Conservation (phyloP, 1,139 yeast genomes). For the Candida neerlandica region DNA sequence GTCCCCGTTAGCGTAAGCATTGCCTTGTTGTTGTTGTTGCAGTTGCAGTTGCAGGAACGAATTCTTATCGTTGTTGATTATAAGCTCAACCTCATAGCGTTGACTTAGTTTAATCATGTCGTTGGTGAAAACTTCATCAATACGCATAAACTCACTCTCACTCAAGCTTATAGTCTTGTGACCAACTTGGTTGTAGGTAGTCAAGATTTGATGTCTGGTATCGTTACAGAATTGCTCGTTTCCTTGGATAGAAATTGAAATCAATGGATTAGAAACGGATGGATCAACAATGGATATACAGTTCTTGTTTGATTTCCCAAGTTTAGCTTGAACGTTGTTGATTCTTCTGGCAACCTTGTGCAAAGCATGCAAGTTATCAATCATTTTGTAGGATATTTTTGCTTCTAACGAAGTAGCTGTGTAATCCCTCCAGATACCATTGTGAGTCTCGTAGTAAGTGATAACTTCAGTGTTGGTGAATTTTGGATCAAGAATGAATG, state of each 20-base stretch:
- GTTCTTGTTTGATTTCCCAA: constrained; percentile 17
- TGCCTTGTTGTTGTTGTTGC: neutral
- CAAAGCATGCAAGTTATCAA: constrained; percentile 31
- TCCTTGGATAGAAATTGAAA: constrained; percentile 38
- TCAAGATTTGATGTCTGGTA: constrained; percentile 31
- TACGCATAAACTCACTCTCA: constrained; percentile 24
- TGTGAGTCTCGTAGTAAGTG: constrained; percentile 32
- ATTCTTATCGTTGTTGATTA: constrained; percentile 36
- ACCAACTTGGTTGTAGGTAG: constrained; percentile 37
- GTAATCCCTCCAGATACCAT: constrained; percentile 37
- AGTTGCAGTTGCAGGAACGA: neutral
- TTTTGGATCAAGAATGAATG: constrained; percentile 35
- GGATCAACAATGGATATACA: constrained; percentile 32
- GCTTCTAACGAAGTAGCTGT: constrained; percentile 6
- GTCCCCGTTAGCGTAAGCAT: neutral
- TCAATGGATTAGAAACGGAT: constrained; percentile 28
- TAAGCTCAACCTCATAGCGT: constrained; percentile 51
- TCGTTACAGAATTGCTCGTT: constrained; percentile 28
- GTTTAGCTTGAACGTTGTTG: constrained; percentile 20
- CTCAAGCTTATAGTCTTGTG: constrained; percentile 35
- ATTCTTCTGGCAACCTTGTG: constrained; percentile 20
- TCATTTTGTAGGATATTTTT: constrained; percentile 15
- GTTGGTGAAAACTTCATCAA: constrained; percentile 27
- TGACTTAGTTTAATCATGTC: constrained; percentile 44
- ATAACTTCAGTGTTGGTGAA: constrained; percentile 13